A percentile compares a stretch with the other conserved stretches of the same genome.
Evolutionary conservation across 2,329 filamentous ascomycete genomes (phyloP).

Genomic region (Elsinoe necatrix): DNA sequence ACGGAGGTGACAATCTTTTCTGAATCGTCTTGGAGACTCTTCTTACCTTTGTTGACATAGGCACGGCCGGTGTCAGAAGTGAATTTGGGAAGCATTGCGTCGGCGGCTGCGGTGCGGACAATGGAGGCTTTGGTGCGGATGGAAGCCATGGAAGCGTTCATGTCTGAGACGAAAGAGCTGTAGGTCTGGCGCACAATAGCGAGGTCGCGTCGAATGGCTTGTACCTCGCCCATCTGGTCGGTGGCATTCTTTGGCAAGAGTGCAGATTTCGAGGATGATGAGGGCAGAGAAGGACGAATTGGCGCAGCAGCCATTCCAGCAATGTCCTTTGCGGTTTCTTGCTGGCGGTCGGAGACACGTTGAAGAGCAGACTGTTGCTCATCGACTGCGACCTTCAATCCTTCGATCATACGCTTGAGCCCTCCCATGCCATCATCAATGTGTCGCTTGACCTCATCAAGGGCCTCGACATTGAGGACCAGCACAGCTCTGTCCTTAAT

Average conservation of each 20-base stretch:
- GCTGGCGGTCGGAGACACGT: constrained; percentile 79
- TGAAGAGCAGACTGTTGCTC: constrained; percentile 76
- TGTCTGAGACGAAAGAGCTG: constrained; percentile 78
- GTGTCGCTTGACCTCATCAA: constrained; percentile 94
- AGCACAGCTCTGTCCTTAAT: constrained; percentile 92
- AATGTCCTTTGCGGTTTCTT: constrained; percentile 82
- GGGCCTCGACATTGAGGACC: constrained; percentile 83
- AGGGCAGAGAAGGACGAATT: constrained; percentile 23
- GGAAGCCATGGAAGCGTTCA: constrained; percentile 76
- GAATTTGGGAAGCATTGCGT: constrained; percentile 60
- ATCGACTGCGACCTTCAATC: constrained; percentile 73
- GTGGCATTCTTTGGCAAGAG: constrained; percentile 28
- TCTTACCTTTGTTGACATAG: constrained; percentile 81
- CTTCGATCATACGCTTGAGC: constrained; percentile 73
- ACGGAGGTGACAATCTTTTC: constrained; percentile 86
- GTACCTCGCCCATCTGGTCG: constrained; percentile 66
- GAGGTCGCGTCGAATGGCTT: constrained; percentile 75
- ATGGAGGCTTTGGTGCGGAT: constrained; percentile 73
- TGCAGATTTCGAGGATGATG: constrained; percentile 19
- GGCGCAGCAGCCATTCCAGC: constrained; percentile 53
- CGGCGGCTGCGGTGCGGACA: constrained; percentile 67
- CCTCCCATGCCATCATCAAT: constrained; percentile 85
- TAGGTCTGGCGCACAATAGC: constrained; percentile 91
- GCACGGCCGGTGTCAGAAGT: constrained; percentile 72
- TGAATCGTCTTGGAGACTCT: constrained; percentile 75